Conservation (phyloP, 257 asterid genomes). For the Nicotiana undulata region DNA sequence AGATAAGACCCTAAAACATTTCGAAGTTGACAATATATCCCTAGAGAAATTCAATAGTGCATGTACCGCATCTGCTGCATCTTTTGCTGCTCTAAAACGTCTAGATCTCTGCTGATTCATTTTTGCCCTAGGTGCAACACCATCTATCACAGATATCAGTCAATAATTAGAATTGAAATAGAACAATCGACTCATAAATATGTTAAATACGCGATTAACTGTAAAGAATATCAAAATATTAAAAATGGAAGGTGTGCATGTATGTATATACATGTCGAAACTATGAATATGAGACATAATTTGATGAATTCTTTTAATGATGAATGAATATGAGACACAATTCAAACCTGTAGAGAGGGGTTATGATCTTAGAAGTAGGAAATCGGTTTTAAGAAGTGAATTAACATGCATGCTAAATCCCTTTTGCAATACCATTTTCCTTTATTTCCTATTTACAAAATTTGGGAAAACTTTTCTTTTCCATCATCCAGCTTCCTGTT, state of each 20-base stretch:
- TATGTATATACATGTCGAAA: not conserved
- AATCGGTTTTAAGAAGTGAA: not conserved
- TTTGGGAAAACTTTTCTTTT: not conserved
- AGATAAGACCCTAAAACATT: not conserved
- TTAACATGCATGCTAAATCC: not conserved
- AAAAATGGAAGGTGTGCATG: not conserved
- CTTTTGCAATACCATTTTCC: not conserved
- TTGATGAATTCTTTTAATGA: no score
- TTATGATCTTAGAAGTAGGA: not conserved
- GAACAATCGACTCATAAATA: slow-evolving; percentile 7
- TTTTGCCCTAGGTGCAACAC: slow-evolving; percentile 98
- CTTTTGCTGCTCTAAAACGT: slow-evolving; percentile 97
- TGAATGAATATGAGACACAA: not conserved
- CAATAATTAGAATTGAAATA: slow-evolving; percentile 7
- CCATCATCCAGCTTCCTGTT: not conserved
- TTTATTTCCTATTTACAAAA: not conserved
- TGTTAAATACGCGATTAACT: not conserved
- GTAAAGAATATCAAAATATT: not conserved
- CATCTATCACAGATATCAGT: slow-evolving; percentile 45
- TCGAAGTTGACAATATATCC: not conserved
- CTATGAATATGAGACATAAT: not conserved
- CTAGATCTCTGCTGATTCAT: slow-evolving; percentile 96
- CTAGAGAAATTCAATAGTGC: slow-evolving; percentile 9
- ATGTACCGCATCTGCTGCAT: slow-evolving; percentile 78
- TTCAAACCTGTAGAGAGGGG: not conserved